Conservation (phyloP, 31 red algal species). For the Porphyra umbilicalis region DNA sequence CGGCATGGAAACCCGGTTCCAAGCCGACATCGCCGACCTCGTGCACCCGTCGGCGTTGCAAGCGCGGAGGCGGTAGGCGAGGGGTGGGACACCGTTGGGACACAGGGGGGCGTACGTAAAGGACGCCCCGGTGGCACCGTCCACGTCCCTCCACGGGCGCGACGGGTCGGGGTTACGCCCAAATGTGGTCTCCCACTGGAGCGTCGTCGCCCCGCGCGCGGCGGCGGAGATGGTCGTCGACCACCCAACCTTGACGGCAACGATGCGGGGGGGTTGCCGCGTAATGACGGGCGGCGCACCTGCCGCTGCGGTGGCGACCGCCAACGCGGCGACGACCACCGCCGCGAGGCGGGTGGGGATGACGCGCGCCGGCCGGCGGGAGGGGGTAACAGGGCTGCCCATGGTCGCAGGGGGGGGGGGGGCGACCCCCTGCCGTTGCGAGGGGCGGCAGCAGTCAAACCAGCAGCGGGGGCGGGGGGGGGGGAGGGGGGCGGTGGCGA, state of each 20-base stretch:
- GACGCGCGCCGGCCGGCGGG: not conserved
- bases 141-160: not conserved
- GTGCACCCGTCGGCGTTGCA: not conserved
- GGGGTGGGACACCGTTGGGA: not conserved
- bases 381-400: too few relatives aligned
- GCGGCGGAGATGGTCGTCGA: not conserved
- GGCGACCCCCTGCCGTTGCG: too few relatives aligned
- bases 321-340: not conserved
- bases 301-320: not conserved
- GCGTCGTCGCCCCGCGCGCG: not conserved
- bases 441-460: too few relatives aligned
- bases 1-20: not conserved
- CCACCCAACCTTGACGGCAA: not conserved
- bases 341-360: not conserved
- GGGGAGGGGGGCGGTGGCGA: too few relatives aligned
- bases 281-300: not conserved
- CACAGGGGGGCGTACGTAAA: not conserved
- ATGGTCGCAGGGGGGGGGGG: too few relatives aligned
- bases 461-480: too few relatives aligned
- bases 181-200: not conserved
- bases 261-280: not conserved
- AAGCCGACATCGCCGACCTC: not conserved
- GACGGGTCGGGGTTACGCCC: not conserved
- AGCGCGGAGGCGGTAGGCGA: not conserved
- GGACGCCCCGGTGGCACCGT: not conserved